A percentile compares a stretch with the other conserved stretches of the same genome.
Evolutionary conservation across 495 filamentous ascomycete species (phyloP).

Genomic region (Neurospora tetrasperma): DNA sequence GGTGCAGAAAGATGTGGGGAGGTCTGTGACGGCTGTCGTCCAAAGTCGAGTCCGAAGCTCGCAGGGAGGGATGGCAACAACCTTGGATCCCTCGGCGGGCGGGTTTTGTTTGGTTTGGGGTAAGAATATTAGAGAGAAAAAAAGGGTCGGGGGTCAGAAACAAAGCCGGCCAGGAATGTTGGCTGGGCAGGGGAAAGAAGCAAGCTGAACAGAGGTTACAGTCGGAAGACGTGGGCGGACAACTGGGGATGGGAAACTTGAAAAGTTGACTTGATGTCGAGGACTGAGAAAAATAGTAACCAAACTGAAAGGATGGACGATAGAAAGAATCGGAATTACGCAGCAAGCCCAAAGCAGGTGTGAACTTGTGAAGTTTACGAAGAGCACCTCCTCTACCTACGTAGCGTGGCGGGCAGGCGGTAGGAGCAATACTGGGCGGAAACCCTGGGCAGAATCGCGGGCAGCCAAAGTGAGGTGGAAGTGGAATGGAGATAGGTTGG

Average conservation of each 20-base stretch:
- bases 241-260: background rate
- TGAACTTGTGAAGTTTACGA: background rate
- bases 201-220: background rate
- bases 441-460: background rate
- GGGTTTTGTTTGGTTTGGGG: background rate
- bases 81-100: background rate
- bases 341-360: background rate
- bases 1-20: conserved; percentile 11
- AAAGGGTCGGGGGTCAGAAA: background rate
- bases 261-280: background rate
- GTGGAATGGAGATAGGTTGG: background rate
- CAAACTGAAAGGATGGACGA: conserved; percentile 1
- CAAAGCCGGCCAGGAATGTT: background rate
- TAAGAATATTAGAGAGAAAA: background rate
- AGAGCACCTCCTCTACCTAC: background rate
- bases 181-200: background rate
- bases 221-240: background rate
- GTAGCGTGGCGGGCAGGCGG: background rate
- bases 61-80: background rate
- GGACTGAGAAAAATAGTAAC: background rate
- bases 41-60: background rate
- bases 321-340: background rate
- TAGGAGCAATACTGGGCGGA: background rate
- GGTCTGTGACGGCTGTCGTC: background rate
- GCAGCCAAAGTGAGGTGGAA: background rate